Evolutionary conservation across 257 asterid species (phyloP), one percentile per base, ranked within the genome.

Genomic region (Fraxinus excelsior): DNA sequence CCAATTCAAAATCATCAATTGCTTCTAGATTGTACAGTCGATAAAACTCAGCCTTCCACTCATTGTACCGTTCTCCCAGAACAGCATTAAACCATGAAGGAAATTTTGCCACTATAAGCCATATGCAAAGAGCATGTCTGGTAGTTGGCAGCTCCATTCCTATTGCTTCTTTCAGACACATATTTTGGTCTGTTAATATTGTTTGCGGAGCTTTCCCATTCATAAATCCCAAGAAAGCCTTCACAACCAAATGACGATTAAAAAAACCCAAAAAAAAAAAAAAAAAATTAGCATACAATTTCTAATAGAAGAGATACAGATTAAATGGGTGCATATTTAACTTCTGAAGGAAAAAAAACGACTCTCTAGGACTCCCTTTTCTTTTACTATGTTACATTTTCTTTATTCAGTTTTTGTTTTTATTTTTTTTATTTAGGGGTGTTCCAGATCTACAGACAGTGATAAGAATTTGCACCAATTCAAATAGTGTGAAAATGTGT

Each of bases 11-110:
- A 73, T 96, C 98, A 60, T 93, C 97, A 42, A 84, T 44, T 1
- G 91, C 79, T 75, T 96, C 99, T 87, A 96, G 80, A 83, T 90
- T 90, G 83, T 96, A 93, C 28, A 93, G 92, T 32, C 92, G 87
- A 85, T 89, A 88, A 85, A 96, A 96, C 82, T 93, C 98, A 76
- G 90, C 81, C 88, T 93, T 96, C 99, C 99, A 96, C 35, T 89
- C 97, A 72, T 85, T 93, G 89, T 96, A 96, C 21, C 97, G 94
- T 76, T 91, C 98, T 69, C 99, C 98, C 80, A 96, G 80, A 34
- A 91, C 89, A 56, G 99, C 94, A 82, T 93, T 96, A 84, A 96
- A 96, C 99, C 99, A 96, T 29, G 99, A 96, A 0, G 99, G 99
- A 67, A 91, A 93, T 84, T 93, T 96, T 4, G 96, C 88, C 76